Percentiles rank a stretch among this genome's conserved stretches.
phyloP scores from a whole-genome alignment of 306 rosid genomes.

The Delonix regia region DNA sequence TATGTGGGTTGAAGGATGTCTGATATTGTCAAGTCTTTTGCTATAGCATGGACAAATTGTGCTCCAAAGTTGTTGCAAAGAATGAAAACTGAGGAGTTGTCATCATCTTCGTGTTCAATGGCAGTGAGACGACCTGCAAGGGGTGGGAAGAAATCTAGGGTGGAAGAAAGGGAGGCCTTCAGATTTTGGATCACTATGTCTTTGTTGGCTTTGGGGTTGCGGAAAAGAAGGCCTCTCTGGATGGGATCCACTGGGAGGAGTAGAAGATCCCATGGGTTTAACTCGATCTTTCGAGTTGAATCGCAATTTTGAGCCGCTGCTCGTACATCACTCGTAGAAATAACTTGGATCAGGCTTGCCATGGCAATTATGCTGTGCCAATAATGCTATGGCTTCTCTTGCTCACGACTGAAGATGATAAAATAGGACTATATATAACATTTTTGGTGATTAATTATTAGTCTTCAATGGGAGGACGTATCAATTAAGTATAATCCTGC shows the following conservation, averaged over 20 bases:
- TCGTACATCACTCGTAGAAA: not conserved
- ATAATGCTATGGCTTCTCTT: no score
- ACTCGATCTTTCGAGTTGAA: not conserved
- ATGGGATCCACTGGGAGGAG: constrained; percentile 17
- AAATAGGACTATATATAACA: no score
- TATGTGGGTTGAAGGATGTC: constrained; percentile 24
- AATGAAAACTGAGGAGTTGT: constrained; percentile 13
- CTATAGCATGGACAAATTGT: constrained; percentile 28
- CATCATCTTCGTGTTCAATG: not conserved
- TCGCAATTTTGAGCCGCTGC: not conserved
- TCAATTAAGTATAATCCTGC: no score
- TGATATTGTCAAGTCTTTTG: not conserved
- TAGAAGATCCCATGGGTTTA: no score
- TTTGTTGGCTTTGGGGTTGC: not conserved
- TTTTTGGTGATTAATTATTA: no score
- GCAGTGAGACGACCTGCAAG: constrained; percentile 33
- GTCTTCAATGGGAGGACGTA: no score
- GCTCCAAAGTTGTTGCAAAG: constrained; percentile 33
- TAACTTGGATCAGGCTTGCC: not conserved
- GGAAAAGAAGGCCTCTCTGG: constrained; percentile 41
- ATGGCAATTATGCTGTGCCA: not conserved
- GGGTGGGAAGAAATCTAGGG: no score
- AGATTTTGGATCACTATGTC: constrained; percentile 16
- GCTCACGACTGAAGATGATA: no score
- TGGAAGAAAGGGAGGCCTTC: constrained; percentile 39